Percentiles rank a stretch among this genome's conserved stretches.
Conservation (phyloP, 495 filamentous ascomycete genomes). For the Podospora pseudoanserina region DNA sequence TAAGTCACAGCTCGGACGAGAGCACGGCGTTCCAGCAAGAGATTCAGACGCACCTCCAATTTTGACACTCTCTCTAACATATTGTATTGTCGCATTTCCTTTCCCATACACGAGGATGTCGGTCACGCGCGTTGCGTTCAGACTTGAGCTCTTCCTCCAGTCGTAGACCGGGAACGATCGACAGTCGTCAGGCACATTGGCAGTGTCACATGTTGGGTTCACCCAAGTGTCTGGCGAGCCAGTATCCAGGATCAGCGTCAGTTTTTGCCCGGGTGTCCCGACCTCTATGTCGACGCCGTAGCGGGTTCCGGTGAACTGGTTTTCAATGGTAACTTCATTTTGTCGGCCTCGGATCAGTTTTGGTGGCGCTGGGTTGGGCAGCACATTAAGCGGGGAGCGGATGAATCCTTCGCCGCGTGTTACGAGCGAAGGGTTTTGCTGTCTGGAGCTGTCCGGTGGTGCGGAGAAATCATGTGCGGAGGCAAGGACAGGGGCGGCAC, state of each 20-base stretch:
- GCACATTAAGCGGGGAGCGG: conserved; percentile 16
- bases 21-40: not conserved
- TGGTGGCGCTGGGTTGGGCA: not conserved
- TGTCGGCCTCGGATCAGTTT: conserved; percentile 15
- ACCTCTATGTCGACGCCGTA: conserved; percentile 21
- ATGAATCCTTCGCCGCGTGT: conserved; percentile 21
- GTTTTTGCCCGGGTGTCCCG: conserved; percentile 26
- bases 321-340: conserved; percentile 13
- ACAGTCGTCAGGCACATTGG: conserved; percentile 30
- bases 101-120: conserved; percentile 38
- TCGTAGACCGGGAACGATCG: conserved; percentile 32
- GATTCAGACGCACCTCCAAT: conserved; percentile 32
- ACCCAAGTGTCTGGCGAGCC: conserved; percentile 46
- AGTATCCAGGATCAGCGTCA: conserved; percentile 40
- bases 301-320: conserved; percentile 16
- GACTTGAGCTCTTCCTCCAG: conserved; percentile 29
- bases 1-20: not conserved
- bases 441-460: not conserved
- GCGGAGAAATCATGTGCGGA: conserved; percentile 4
- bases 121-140: conserved; percentile 21
- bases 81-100: conserved; percentile 39
- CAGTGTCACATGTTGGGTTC: conserved; percentile 36
- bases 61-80: conserved; percentile 39
- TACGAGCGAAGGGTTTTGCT: not conserved
- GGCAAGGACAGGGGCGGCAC: conserved; percentile 2